Evolutionary conservation across 257 asterid species (phyloP).

Genomic region (Scutellaria barbata): DNA sequence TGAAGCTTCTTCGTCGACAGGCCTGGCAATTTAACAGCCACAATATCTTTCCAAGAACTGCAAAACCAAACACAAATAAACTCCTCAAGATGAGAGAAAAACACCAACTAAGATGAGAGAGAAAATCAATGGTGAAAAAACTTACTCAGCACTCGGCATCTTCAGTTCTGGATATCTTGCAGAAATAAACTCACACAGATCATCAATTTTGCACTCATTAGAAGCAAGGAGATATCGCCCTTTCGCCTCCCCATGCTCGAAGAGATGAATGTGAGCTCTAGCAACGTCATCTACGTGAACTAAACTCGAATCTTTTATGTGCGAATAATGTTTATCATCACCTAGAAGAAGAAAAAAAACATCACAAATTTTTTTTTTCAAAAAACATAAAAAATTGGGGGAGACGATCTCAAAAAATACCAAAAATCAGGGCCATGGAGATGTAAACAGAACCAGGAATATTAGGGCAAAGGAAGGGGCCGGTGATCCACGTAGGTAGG

Average conservation of each 20-base stretch:
- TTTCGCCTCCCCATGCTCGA: conserved; percentile 53
- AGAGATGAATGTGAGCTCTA: conserved; percentile 60
- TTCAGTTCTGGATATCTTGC: conserved; percentile 51
- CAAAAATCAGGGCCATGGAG: conserved; percentile 52
- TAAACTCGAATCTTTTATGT: conserved; percentile 23
- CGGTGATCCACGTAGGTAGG: conserved; percentile 56
- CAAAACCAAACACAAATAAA: not conserved
- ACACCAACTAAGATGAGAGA: not conserved
- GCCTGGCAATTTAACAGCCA: conserved; percentile 41
- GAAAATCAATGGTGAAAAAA: not conserved
- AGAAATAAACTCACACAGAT: conserved; percentile 45
- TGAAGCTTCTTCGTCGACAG: conserved; percentile 52
- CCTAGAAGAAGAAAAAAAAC: conserved; percentile 32
- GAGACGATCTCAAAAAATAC: conserved; percentile 19
- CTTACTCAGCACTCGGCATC: conserved; percentile 58
- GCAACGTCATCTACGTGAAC: conserved; percentile 67
- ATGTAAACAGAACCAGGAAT: conserved; percentile 48
- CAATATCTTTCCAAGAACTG: conserved; percentile 48
- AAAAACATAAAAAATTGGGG: not conserved
- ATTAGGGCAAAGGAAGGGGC: conserved; percentile 62
- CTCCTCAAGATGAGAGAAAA: not conserved
- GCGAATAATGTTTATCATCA: conserved; percentile 24
- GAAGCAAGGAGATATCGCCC: conserved; percentile 60
- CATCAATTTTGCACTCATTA: conserved; percentile 36
- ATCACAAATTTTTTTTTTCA: not conserved